Base-by-base conservation (phyloP, 2,329 filamentous ascomycete species). In the Phaeophleospora eucalypticola region DNA sequence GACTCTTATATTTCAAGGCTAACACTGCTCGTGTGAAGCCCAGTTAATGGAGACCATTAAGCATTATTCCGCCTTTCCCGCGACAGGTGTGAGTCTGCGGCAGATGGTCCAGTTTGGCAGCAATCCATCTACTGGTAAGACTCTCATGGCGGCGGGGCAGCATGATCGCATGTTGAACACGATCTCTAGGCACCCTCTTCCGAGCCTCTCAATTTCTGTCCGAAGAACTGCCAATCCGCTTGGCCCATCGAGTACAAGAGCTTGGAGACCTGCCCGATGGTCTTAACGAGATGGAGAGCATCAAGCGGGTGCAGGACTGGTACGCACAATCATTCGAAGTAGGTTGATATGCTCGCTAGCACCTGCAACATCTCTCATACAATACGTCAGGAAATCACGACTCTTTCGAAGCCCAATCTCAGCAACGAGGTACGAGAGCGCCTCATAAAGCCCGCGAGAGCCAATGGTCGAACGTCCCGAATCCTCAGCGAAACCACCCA, bases 61-160 rank as follows among this genome's bases (percentile, higher is more conserved):
- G 53, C 60, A 63, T 49, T 63, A 62, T 48, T 56, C 89, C 69
- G 89, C 83, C 71, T 98, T 97, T 71, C 93, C 93, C 57, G 93
- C 93, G 52, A 98, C 93, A 12, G 93, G 93, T 63, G 87, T 94
- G 62, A 96, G 90, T 68, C 78, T 98, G 71, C 82, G 93, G 68
- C 93, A 98, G 78, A 98, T 98, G 93, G 91, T 97, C 49, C 91
- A 97, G 70, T 97, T 97, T 69, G 91, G 91, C 65, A 89, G 95
- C 75, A 87, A 83, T 68, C 90, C 91, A 43, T 96, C 90, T 14
- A 87, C 84, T 61, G 89, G 88, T 93, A 75, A 63, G 79, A 15
- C 19, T 17, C 29, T 33, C 20, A 27, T 15, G 32, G 8, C 35
- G 16, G 15, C 20, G 27, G 16, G 34, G 34, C 15, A 19, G 19